Conservation (phyloP, 257 asterid species). For the Jasminum sambac region DNA sequence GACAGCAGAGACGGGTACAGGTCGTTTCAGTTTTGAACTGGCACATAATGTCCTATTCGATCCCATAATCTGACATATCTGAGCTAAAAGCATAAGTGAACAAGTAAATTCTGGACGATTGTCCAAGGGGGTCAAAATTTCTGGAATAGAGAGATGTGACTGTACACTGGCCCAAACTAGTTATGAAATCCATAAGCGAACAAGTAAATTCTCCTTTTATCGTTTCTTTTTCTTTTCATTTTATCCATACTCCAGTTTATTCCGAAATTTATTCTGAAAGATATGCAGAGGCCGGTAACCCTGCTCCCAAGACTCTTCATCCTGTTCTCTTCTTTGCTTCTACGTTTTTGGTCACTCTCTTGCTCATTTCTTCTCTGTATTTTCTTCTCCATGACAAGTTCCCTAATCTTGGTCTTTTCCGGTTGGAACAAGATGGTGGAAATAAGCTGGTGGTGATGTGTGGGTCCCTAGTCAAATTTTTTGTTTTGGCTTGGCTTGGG, state of each 20-base stretch:
- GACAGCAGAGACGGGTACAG: neutral
- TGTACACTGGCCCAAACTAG: neutral
- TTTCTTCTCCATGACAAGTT: neutral
- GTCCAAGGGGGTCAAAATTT: neutral
- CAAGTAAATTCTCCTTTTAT: neutral
- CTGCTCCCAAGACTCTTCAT: neutral
- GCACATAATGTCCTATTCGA: neutral
- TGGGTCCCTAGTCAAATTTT: conserved; percentile 8
- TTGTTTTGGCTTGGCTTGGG: conserved; percentile 24
- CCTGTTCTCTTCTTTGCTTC: neutral
- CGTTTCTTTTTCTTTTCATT: neutral
- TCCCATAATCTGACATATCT: neutral
- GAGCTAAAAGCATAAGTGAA: neutral
- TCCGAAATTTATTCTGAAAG: neutral
- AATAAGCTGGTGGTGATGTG: neutral
- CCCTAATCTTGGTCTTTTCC: neutral
- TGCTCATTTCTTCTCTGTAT: neutral
- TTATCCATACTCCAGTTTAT: neutral
- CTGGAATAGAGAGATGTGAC: neutral
- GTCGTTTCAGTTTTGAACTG: conserved; percentile 1
- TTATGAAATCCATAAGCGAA: neutral
- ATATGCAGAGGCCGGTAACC: neutral
- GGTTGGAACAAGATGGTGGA: neutral
- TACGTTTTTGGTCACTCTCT: neutral
- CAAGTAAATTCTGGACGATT: neutral